These are phyloP conservation scores for Penicillium sp. DNA, from an alignment of 2,329 filamentous ascomycete species.

Conservation along the genomic window DNA sequence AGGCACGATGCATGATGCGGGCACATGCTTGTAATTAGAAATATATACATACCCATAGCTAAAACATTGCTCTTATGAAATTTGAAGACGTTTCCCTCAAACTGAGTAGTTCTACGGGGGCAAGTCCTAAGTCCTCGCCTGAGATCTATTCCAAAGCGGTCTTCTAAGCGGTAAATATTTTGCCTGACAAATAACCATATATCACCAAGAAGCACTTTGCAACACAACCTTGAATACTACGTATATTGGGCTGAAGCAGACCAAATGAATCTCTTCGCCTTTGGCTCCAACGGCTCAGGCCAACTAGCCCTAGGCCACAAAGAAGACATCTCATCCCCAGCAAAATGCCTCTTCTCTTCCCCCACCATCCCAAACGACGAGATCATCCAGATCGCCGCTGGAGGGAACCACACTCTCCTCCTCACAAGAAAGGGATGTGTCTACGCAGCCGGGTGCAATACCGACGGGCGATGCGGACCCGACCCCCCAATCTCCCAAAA, in stretches of 20 bases:
- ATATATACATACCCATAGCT: constrained; percentile 11
- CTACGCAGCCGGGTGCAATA: constrained; percentile 61
- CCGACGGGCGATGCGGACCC: constrained; percentile 42
- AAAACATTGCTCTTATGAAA: constrained; percentile 5
- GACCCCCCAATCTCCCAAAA: background rate
- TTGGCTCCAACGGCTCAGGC: constrained; percentile 72
- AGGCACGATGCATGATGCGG: constrained; percentile 15
- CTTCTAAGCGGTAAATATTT: background rate
- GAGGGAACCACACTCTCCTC: constrained; percentile 83
- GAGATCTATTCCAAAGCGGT: background rate
- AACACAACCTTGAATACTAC: background rate
- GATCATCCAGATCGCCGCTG: constrained; percentile 50
- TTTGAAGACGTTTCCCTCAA: background rate
- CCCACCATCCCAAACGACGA: constrained; percentile 4
- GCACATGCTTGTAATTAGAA: constrained; percentile 15
- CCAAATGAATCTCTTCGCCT: constrained; percentile 53
- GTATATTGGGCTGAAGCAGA: background rate
- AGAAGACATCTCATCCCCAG: constrained; percentile 65
- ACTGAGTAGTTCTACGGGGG: no score
- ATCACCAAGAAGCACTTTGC: background rate
- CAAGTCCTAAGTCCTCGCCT: background rate
- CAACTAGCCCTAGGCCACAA: constrained; percentile 67
- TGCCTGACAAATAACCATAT: background rate
- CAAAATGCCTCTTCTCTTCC: constrained; percentile 54
- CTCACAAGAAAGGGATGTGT: constrained; percentile 56